Evolutionary conservation across 305 asterid species (phyloP).

Genomic region (Andrographis paniculata): DNA sequence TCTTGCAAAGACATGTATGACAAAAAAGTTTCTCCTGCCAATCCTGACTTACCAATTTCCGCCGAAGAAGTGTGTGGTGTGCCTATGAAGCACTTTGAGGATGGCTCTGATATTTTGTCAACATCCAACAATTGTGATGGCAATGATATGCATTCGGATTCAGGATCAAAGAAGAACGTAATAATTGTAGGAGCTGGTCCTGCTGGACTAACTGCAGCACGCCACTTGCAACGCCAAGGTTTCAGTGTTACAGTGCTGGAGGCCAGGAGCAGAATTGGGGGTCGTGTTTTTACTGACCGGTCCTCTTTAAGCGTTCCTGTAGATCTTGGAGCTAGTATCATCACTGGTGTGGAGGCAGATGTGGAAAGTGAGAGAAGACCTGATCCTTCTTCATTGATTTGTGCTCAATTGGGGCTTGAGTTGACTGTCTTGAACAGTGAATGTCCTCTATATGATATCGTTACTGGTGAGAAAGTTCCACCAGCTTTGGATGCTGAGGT

Average conservation of each 20-base stretch:
- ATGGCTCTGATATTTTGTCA: conserved; percentile 22
- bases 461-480: conserved; percentile 84
- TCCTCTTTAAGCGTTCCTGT: conserved; percentile 94
- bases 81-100: conserved; percentile 28
- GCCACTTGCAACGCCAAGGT: conserved; percentile 98
- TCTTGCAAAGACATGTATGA: conserved; percentile 32
- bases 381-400: conserved; percentile 91
- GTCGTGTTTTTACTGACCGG: conserved; percentile 90
- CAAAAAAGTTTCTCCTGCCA: conserved; percentile 21
- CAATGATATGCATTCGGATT: conserved; percentile 27
- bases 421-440: conserved; percentile 91
- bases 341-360: conserved; percentile 99
- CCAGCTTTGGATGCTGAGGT: conserved; percentile 75
- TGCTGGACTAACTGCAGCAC: conserved; percentile 98
- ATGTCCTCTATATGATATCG: conserved; percentile 90
- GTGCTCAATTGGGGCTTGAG: conserved; percentile 97
- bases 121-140: conserved; percentile 20
- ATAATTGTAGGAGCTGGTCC: conserved; percentile 97
- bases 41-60: conserved; percentile 28
- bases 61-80: conserved; percentile 25
- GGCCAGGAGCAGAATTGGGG: conserved; percentile 95
- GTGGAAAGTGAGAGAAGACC: conserved; percentile 95
- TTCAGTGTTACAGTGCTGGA: conserved; percentile 78
- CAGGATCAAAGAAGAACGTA: conserved; percentile 42
- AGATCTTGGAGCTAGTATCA: conserved; percentile 99